phyloP scores from a whole-genome alignment of 225 moss, liverwort and hornwort genomes.

The Climacium dendroides region DNA sequence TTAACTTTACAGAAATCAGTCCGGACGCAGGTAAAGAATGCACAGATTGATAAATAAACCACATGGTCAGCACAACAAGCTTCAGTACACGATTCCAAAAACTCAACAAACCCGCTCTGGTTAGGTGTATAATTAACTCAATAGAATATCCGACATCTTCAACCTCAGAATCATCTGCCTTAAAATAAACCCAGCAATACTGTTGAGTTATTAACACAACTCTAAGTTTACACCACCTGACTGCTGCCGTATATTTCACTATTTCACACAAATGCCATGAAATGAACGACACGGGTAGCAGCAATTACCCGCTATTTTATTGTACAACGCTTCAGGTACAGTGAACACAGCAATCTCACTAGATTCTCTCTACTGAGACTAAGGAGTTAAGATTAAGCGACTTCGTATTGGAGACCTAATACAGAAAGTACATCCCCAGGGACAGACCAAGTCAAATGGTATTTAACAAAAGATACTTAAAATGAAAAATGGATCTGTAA shows the following conservation, averaged over 20 bases:
- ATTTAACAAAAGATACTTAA: not conserved
- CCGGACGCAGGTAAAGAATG: not conserved
- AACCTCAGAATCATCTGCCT: not conserved
- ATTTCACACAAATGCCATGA: not conserved
- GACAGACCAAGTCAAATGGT: not conserved
- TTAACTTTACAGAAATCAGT: constrained; percentile 1
- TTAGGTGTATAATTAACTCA: not conserved
- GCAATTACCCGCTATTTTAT: not conserved
- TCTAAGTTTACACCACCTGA: not conserved
- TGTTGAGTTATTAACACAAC: not conserved
- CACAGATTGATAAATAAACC: not conserved
- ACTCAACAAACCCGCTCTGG: not conserved
- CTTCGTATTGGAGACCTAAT: not conserved
- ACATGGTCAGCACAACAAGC: not conserved
- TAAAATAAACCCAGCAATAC: not conserved
- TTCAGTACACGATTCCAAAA: not conserved
- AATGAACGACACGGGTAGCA: not conserved
- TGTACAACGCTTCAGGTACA: not conserved
- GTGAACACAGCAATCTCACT: not conserved
- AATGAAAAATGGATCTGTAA: not conserved
- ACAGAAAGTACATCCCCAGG: not conserved
- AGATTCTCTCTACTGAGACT: not conserved
- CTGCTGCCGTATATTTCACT: not conserved
- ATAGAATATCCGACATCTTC: not conserved
- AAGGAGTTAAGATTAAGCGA: not conserved